Evolutionary conservation across 2,329 filamentous ascomycete species (phyloP).

Genomic region (Penicillium verrucosum): DNA sequence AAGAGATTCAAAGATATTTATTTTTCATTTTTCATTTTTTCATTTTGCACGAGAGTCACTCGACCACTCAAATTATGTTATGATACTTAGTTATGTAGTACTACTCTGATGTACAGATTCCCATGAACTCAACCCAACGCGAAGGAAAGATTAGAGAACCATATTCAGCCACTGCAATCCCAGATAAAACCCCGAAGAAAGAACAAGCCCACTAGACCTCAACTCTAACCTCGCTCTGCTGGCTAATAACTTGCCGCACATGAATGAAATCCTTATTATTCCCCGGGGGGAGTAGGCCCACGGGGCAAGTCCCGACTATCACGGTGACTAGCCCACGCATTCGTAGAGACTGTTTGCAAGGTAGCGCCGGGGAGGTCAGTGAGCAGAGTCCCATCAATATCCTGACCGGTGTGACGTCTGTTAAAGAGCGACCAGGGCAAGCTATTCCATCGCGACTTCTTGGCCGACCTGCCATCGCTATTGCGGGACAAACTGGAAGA

Average conservation of each 20-base stretch:
- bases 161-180: not conserved
- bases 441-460: conserved; percentile 11
- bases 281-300: conserved; percentile 2
- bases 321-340: conserved; percentile 33
- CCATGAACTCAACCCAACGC: not conserved
- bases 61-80: not conserved
- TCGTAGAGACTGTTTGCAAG: conserved; percentile 29
- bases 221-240: conserved; percentile 30
- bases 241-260: conserved; percentile 34
- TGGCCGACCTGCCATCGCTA: not conserved
- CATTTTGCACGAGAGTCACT: not conserved
- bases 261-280: conserved; percentile 25
- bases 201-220: conserved; percentile 3
- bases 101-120: not conserved
- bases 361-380: conserved; percentile 17
- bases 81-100: not conserved
- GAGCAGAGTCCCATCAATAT: conserved; percentile 11
- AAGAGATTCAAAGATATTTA: not conserved
- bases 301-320: conserved; percentile 22
- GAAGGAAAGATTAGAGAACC: not conserved
- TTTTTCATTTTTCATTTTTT: not conserved
- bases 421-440: conserved; percentile 13
- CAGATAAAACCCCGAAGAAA: not conserved
- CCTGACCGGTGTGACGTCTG: conserved; percentile 6
- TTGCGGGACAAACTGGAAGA: not conserved